Evolutionary conservation across 148 eudicot species (phyloP), one percentile per base, ranked within the genome.

Genomic region (Amaranthus cruentus): DNA sequence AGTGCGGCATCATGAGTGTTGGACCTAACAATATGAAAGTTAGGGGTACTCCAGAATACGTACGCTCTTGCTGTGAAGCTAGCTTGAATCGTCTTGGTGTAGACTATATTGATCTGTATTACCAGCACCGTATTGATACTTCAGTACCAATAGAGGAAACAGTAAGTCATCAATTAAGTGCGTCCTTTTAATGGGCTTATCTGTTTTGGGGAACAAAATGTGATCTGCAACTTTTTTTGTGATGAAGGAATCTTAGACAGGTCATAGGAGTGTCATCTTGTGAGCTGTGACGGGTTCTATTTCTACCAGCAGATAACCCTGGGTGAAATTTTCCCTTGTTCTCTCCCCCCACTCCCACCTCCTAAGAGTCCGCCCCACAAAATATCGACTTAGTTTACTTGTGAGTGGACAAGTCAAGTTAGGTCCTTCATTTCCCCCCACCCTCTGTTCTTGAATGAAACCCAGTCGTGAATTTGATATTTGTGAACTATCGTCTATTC

Each of bases 71-170:
- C 68, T 90, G 96, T 77, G 96, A 90, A 64, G 88, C 81, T 76
- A 88, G 92, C 82, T 83, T 90, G 80, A 85, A 68, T 59, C 86
- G 86, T 70, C 92, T 90, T 73, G 85, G 78, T 55, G 89, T 90
- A 76, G 90, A 87, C 64, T 84, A 85, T 72, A 85, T 90, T 70
- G 89, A 90, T 81, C 87, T 88, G 60, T 90, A 83, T 74, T 88
- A 90, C 79, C 84, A 76, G 75, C 92, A 92, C 65, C 85, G 89
- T 48, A 78, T 88, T 21, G 96, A 90, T 73, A 83, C 87, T 64
- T 77, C 89, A 9, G 68, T 87, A 59, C 90, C 96, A 13, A 90
- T 90, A 7, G 92, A 90, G 80, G 96, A 88, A 38, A 88, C 92
- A 18, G 92, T 90, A 77, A 81, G 90, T 63, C 8, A 64, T 67